phyloP scores from a whole-genome alignment of 139 green algal species.

The Closterium sp. region DNA sequence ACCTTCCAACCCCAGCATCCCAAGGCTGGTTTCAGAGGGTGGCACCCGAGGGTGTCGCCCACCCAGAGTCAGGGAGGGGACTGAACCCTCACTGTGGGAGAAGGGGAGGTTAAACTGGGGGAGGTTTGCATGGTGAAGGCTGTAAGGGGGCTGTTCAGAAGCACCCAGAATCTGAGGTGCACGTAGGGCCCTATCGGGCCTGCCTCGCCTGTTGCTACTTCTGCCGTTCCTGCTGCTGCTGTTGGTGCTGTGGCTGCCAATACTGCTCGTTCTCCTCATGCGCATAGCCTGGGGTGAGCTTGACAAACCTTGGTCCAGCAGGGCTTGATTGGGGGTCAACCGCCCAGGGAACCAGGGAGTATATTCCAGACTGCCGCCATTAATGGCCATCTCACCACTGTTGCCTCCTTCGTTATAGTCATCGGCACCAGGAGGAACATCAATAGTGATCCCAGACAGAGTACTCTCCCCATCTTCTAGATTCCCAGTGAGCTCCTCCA shows the following conservation, averaged over 20 bases:
- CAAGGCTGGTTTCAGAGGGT: neutral
- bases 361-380: neutral
- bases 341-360: neutral
- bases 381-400: neutral
- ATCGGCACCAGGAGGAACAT: neutral
- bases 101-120: neutral
- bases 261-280: neutral
- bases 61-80: neutral
- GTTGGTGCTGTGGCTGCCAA: neutral
- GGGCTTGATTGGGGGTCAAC: neutral
- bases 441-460: neutral
- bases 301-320: neutral
- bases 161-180: neutral
- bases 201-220: neutral
- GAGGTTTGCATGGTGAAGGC: neutral
- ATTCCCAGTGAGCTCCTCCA: neutral
- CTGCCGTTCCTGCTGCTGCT: neutral
- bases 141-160: neutral
- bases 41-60: neutral
- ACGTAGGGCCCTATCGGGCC: neutral
- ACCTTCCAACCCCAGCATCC: neutral
- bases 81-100: neutral
- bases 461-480: neutral
- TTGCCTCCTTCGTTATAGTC: neutral
- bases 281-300: neutral